Base-by-base conservation (phyloP, 1,284 basidiomycete genomes). In the Sanguinoderma infundibulare region DNA sequence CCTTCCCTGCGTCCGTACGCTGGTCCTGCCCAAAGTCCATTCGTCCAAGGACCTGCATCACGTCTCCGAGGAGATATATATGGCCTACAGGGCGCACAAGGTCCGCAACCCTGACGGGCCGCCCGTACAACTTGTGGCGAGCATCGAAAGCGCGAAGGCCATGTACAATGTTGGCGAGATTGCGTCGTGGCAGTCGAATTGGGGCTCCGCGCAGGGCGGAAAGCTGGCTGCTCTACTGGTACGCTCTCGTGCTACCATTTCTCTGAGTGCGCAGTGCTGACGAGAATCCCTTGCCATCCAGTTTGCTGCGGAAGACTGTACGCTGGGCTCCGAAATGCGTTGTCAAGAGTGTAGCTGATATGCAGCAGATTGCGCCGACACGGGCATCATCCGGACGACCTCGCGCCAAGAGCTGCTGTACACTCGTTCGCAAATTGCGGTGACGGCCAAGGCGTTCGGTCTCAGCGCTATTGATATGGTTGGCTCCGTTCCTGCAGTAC, bases 221-320 rank as follows among this genome's bases (percentile, higher is more conserved):
- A 67, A 73, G 52, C 68, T 90, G 39, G 76, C 73, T 51, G 86
- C 86, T 14, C 74, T 91, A 42, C 73, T 92, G 72, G 83, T 85
- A 72, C 53, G 85, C 75, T 24, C 14, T 28, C 55, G 85, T 75
- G 22, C 5, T 20, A n/a, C 17, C 4, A 14, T 2, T 34, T 32
- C 32, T 14, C 32, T 7, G 12, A 5, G 15, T 15, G 28, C 26
- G 28, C 24, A 17, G 3, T 26, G 46, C 46, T 49, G 46, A 49
- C 17, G 32, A 12, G 5, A 20, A 10, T 15, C 1, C 17, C 42
- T 26, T 15, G 24, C 24, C n/a, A 7, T 46, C 8, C 2, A 95
- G 92, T 96, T 96, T 73, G 94, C 92, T 3, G 92, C 94, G 35
- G 94, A 96, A 77, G 94, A 97, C 71, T 96, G 93, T 94, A 72